A percentile compares a stretch with the other conserved stretches of the same genome.
These are phyloP conservation scores for Raphanus hybrid DNA, from an alignment of 441 rosid genomes.

Conservation along the genomic window DNA sequence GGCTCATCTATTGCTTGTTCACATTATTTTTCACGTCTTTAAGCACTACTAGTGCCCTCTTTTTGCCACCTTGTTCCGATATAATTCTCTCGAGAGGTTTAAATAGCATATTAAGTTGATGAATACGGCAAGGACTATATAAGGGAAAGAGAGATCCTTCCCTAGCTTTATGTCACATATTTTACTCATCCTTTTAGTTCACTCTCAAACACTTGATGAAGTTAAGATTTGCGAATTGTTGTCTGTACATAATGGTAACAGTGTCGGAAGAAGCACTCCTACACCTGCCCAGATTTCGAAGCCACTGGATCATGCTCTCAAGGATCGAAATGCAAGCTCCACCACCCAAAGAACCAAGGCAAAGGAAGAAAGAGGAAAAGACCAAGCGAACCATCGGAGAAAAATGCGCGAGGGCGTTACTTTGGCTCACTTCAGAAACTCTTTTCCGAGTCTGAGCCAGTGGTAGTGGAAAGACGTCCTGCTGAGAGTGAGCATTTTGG, in stretches of 20 bases:
- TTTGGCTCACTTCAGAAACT: conserved; percentile 53
- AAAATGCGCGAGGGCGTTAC: conserved; percentile 65
- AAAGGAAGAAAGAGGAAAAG: conserved; percentile 72
- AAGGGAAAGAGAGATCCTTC: conserved; percentile 15
- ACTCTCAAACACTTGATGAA: conserved; percentile 21
- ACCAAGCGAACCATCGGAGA: conserved; percentile 48
- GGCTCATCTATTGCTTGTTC: conserved; percentile 1
- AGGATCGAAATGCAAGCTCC: conserved; percentile 92
- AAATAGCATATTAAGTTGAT: conserved; percentile 8
- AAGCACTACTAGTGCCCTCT: conserved; percentile 10
- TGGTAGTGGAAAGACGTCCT: conserved; percentile 32
- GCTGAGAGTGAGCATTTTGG: conserved; percentile 36
- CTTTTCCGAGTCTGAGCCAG: conserved; percentile 29
- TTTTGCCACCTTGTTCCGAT: conserved; percentile 1
- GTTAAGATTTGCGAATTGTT: conserved; percentile 29
- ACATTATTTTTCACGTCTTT: conserved; percentile 23
- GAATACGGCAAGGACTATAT: not conserved
- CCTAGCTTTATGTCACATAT: conserved; percentile 23
- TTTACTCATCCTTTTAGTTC: conserved; percentile 22
- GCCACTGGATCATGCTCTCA: conserved; percentile 80
- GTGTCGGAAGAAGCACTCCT: conserved; percentile 98
- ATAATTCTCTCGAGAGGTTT: not conserved
- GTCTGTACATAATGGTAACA: conserved; percentile 54
- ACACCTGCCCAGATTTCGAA: conserved; percentile 77
- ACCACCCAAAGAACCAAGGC: conserved; percentile 78